Evolutionary conservation across 306 rosid genomes (phyloP).

Genomic region (Prosopis cineraria): DNA sequence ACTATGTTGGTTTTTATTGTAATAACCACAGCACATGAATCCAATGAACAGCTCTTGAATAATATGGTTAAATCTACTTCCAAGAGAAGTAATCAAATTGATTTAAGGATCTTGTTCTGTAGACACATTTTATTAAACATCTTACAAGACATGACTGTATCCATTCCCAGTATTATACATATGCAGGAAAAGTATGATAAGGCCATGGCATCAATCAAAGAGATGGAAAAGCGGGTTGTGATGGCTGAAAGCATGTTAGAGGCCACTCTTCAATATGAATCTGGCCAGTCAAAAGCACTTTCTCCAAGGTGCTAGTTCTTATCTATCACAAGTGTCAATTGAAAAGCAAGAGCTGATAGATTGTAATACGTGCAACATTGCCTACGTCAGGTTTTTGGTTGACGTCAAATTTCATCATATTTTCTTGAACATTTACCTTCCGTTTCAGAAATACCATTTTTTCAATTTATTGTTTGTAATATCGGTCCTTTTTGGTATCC

Average conservation of each 20-base stretch:
- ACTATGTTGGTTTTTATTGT: conserved; percentile 20
- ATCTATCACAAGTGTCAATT: conserved; percentile 8
- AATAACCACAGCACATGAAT: conserved; percentile 16
- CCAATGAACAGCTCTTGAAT: conserved; percentile 22
- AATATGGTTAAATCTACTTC: conserved; percentile 8
- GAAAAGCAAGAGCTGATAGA: neutral
- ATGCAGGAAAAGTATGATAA: conserved; percentile 92
- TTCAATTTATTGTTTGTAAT: conserved; percentile 12
- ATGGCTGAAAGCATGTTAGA: conserved; percentile 93
- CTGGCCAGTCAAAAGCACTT: conserved; percentile 84
- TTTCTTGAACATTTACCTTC: conserved; percentile 22
- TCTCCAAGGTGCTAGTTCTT: conserved; percentile 67
- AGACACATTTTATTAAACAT: conserved; percentile 29
- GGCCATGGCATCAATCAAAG: conserved; percentile 65
- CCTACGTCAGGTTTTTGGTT: conserved; percentile 16
- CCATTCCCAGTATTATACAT: conserved; percentile 39
- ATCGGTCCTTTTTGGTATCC: conserved; percentile 17
- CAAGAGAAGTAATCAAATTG: conserved; percentile 22
- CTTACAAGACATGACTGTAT: conserved; percentile 43
- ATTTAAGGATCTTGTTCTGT: neutral
- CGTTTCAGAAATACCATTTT: neutral
- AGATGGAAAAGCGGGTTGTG: conserved; percentile 79
- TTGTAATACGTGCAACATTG: neutral
- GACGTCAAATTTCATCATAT: conserved; percentile 5
- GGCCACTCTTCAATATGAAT: conserved; percentile 94